Evolutionary conservation across 306 rosid genomes (phyloP).

Genomic region (Ochetophila trinervis): DNA sequence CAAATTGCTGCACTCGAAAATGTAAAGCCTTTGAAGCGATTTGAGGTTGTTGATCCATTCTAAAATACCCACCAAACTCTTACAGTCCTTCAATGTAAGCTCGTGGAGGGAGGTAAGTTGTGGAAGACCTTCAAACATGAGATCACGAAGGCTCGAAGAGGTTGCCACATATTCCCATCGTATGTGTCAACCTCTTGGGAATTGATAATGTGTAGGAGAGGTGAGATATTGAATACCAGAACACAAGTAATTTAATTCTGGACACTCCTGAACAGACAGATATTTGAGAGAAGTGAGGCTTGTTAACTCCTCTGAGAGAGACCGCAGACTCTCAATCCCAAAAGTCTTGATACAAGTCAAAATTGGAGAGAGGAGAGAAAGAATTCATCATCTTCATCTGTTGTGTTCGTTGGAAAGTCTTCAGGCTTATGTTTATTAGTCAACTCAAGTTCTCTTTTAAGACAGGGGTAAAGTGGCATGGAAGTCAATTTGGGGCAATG

Average conservation of each 20-base stretch:
- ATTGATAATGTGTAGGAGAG: neutral
- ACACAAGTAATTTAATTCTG: neutral
- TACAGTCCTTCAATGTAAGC: neutral
- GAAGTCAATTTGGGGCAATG: constrained; percentile 16
- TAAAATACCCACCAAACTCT: neutral
- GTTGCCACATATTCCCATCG: neutral
- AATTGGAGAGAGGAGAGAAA: constrained; percentile 11
- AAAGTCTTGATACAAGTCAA: constrained; percentile 9
- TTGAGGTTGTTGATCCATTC: constrained; percentile 7
- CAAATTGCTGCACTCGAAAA: neutral
- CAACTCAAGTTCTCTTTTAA: neutral
- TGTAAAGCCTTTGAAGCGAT: neutral
- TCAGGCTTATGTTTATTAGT: neutral
- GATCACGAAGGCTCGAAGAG: constrained; percentile 1
- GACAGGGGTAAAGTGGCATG: constrained; percentile 21
- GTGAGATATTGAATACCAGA: neutral
- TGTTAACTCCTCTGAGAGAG: constrained; percentile 1
- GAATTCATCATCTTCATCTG: neutral
- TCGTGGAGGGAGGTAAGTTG: neutral
- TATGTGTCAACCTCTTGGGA: neutral
- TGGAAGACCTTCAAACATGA: constrained; percentile 11
- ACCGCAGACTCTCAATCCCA: neutral
- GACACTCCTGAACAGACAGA: constrained; percentile 1
- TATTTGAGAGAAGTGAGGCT: constrained; percentile 8
- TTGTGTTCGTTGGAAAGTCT: neutral